Conservation (phyloP, 73 alveolate species). For the Paramecium pentaurelia region DNA sequence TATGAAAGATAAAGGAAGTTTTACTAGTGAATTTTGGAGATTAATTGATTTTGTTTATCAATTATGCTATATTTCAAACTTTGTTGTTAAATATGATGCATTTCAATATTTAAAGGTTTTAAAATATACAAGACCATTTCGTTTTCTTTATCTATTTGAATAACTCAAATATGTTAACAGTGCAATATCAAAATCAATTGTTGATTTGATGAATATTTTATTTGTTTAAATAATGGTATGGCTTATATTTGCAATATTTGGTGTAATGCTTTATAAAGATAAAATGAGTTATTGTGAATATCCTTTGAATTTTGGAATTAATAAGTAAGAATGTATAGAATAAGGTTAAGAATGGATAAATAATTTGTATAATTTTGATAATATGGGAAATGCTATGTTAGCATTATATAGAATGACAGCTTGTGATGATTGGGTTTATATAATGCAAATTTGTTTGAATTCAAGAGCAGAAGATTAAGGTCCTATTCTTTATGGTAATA, state of each 20-base stretch:
- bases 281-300: not conserved
- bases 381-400: not conserved
- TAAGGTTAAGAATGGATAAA: conserved; percentile 15
- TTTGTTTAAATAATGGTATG: conserved; percentile 26
- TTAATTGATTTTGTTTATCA: not conserved
- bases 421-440: conserved; percentile 1
- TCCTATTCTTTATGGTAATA: not conserved
- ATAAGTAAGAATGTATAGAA: not conserved
- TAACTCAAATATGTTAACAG: not conserved
- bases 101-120: not conserved
- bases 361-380: not conserved
- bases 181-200: not conserved
- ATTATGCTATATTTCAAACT: not conserved
- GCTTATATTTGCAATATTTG: conserved; percentile 24
- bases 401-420: not conserved
- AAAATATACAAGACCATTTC: not conserved
- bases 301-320: not conserved
- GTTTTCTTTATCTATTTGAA: not conserved
- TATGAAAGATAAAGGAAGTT: not conserved
- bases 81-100: not conserved
- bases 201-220: not conserved
- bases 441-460: not conserved
- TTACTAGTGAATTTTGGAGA: conserved; percentile 39
- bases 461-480: not conserved
- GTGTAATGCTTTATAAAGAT: not conserved